These are phyloP conservation scores for Aspergillus proliferans DNA, from an alignment of 2,329 filamentous ascomycete genomes.

Conservation along the genomic window DNA sequence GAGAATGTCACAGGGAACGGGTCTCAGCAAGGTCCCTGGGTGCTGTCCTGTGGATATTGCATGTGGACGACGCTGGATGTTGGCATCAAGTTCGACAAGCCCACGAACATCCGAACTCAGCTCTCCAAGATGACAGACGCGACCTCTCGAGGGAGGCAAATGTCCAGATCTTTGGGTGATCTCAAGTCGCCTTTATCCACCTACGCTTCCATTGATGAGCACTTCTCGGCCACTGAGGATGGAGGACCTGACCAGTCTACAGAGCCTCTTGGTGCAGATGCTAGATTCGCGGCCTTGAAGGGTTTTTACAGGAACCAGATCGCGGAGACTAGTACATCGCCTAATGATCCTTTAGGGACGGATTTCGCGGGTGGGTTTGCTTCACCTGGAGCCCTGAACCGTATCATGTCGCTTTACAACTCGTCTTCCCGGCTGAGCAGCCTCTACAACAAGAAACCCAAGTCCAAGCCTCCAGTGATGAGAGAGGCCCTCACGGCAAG, in stretches of 20 bases:
- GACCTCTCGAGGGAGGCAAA: constrained; percentile 30
- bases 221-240: constrained; percentile 18
- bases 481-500: constrained; percentile 65
- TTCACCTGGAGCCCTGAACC: constrained; percentile 73
- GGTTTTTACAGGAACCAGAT: constrained; percentile 78
- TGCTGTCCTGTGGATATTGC: constrained; percentile 83
- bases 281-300: constrained; percentile 68
- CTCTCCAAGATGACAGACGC: constrained; percentile 60
- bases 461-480: constrained; percentile 66
- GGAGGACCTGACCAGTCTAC: constrained; percentile 23
- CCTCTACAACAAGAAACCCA: constrained; percentile 56
- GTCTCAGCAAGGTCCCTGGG: constrained; percentile 57
- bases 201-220: constrained; percentile 30
- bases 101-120: constrained; percentile 78
- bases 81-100: constrained; percentile 81
- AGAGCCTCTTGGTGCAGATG: constrained; percentile 53
- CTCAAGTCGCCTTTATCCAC: constrained; percentile 34
- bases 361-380: constrained; percentile 47
- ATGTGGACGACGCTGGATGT: constrained; percentile 88
- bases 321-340: constrained; percentile 52
- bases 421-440: constrained; percentile 47
- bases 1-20: constrained; percentile 47
- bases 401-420: constrained; percentile 89
- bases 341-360: constrained; percentile 48
- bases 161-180: constrained; percentile 33